Percentiles rank a stretch among this genome's conserved stretches.
Evolutionary conservation across 768 basidiomycete genomes (phyloP).

Genomic region (Lentinula detonsa): DNA sequence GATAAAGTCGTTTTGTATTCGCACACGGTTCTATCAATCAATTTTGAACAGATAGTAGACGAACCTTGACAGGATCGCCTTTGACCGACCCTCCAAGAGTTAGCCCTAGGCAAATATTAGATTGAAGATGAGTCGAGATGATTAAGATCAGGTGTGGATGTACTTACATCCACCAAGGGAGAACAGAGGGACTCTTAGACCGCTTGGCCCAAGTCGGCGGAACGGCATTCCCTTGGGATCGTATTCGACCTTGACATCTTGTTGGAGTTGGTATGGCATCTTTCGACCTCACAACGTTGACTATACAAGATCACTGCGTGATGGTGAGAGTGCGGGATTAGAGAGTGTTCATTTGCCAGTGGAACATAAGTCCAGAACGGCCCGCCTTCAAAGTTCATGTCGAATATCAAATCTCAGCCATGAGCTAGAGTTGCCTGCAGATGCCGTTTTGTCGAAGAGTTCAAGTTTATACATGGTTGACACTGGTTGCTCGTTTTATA

Average conservation of each 20-base stretch:
- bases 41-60: neutral
- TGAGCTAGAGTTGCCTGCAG: too few relatives aligned
- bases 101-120: slow-evolving; percentile 27
- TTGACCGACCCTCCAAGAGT: slow-evolving; percentile 58
- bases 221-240: slow-evolving; percentile 38
- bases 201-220: slow-evolving; percentile 40
- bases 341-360: neutral
- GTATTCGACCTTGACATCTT: slow-evolving; percentile 17
- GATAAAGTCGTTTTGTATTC: neutral
- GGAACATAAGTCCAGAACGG: too few relatives aligned
- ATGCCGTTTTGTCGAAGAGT: too few relatives aligned
- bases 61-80: slow-evolving; percentile 67
- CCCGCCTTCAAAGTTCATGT: too few relatives aligned
- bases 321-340: neutral
- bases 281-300: neutral
- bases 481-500: neutral
- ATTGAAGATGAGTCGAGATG: neutral
- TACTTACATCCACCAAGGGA: slow-evolving; percentile 47
- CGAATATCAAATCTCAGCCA: too few relatives aligned
- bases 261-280: neutral
- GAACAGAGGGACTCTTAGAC: slow-evolving; percentile 49
- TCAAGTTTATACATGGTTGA: too few relatives aligned
- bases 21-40: too few relatives aligned
- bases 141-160: neutral
- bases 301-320: neutral